A percentile compares a stretch with the other conserved stretches of the same genome.
Evolutionary conservation across 768 basidiomycete genomes (phyloP).

Genomic region (Artomyces pyxidatus): DNA sequence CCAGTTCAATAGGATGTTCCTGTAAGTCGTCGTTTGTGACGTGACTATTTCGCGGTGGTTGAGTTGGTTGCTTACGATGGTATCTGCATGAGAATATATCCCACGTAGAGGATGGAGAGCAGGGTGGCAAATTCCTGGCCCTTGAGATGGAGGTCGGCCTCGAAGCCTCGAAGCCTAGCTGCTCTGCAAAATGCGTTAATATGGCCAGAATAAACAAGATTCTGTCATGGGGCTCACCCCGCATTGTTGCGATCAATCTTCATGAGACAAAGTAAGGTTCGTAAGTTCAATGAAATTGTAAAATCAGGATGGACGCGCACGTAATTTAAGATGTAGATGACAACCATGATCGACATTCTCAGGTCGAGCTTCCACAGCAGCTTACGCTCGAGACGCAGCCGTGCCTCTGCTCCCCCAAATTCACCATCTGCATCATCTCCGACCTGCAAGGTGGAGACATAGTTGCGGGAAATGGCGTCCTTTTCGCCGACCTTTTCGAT

Average conservation of each 20-base stretch:
- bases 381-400: conserved; percentile 31
- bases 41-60: no score
- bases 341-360: conserved; percentile 33
- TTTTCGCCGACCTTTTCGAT: no score
- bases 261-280: neutral
- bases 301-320: conserved; percentile 19
- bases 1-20: conserved; percentile 62
- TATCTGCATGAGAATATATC: conserved; percentile 72
- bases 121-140: conserved; percentile 58
- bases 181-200: neutral
- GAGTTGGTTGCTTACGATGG: conserved; percentile 43
- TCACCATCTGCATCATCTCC: conserved; percentile 21
- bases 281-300: conserved; percentile 18
- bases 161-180: conserved; percentile 48
- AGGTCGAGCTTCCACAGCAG: conserved; percentile 34
- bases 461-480: no score
- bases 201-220: neutral
- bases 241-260: conserved; percentile 70
- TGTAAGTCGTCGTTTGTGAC: no score
- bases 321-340: conserved; percentile 40
- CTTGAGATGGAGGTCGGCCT: conserved; percentile 54
- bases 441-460: no score
- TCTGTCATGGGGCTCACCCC: conserved; percentile 33
- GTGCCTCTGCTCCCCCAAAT: conserved; percentile 29
- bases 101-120: conserved; percentile 58